Percentiles rank a stretch among this genome's conserved stretches.
phyloP scores from a whole-genome alignment of 441 rosid genomes.

The Aleurites moluccanus region DNA sequence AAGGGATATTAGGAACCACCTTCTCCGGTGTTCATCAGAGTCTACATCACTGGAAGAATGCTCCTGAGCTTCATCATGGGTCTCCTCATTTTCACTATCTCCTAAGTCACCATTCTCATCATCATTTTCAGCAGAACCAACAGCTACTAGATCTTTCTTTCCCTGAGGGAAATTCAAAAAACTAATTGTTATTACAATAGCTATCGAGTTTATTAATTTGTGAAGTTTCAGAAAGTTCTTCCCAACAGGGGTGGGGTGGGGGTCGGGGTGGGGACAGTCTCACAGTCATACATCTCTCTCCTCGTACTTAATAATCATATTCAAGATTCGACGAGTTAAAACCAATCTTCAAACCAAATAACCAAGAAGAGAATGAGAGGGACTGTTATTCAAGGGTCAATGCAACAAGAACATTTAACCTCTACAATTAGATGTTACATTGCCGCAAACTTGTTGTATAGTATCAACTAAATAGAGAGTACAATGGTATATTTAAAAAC shows the following conservation, averaged over 20 bases:
- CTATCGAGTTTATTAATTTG: not conserved
- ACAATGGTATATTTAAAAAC: not conserved
- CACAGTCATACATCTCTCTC: not conserved
- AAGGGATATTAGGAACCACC: constrained; percentile 36
- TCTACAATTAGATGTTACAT: not conserved
- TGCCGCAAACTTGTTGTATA: not conserved
- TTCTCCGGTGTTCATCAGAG: constrained; percentile 76
- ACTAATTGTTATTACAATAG: not conserved
- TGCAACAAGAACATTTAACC: not conserved
- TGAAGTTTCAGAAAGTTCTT: not conserved
- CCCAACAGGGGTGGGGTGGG: not conserved
- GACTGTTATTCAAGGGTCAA: not conserved
- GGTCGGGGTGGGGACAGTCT: not conserved
- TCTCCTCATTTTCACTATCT: constrained; percentile 58
- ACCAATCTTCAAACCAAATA: not conserved
- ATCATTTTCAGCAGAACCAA: constrained; percentile 60
- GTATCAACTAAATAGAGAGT: not conserved
- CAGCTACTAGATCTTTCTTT: constrained; percentile 77
- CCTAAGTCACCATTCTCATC: constrained; percentile 38
- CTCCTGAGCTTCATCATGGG: constrained; percentile 34
- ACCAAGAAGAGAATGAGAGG: not conserved
- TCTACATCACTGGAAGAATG: constrained; percentile 61
- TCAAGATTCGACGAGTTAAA: not conserved
- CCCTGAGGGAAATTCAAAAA: constrained; percentile 48
- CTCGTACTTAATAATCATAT: not conserved